Evolutionary conservation across 1,284 basidiomycete genomes (phyloP).

Genomic region (Lignosus rhinocerotis): DNA sequence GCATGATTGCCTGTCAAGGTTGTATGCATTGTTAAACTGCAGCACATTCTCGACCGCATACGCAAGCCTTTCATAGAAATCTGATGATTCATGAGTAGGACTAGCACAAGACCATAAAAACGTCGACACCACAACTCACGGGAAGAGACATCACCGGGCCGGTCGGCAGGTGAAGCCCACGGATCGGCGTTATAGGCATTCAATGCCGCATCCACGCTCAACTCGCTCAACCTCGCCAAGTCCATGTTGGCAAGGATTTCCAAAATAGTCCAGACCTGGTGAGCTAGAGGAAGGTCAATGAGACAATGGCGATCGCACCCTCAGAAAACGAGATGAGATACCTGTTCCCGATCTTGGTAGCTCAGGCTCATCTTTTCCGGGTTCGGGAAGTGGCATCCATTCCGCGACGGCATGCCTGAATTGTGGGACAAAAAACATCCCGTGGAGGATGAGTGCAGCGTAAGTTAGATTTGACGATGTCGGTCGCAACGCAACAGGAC

Average conservation of each 20-base stretch:
- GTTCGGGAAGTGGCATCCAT: slow-evolving; percentile 40
- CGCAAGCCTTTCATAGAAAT: slow-evolving; percentile 39
- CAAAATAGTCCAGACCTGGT: slow-evolving; percentile 51
- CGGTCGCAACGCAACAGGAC: slow-evolving; percentile 66
- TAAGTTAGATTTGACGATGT: slow-evolving; percentile 51
- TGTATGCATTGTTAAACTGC: slow-evolving; percentile 19
- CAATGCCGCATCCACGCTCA: slow-evolving; percentile 41
- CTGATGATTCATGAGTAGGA: slow-evolving; percentile 24
- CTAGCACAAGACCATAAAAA: not conserved
- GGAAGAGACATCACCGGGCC: slow-evolving; percentile 41
- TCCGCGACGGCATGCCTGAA: slow-evolving; percentile 52
- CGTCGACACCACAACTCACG: slow-evolving; percentile 29
- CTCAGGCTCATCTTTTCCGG: not conserved
- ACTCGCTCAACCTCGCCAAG: slow-evolving; percentile 41
- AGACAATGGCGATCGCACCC: not conserved
- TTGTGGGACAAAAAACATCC: slow-evolving; percentile 67
- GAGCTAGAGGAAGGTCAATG: slow-evolving; percentile 25
- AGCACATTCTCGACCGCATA: slow-evolving; percentile 35
- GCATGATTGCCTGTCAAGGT: slow-evolving; percentile 14
- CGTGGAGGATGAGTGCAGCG: slow-evolving; percentile 63
- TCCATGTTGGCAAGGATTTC: slow-evolving; percentile 71
- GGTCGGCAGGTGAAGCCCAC: slow-evolving; percentile 36
- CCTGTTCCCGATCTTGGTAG: slow-evolving; percentile 35
- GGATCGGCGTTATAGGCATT: slow-evolving; percentile 36
- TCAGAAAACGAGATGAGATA: slow-evolving; percentile 24